These are phyloP conservation scores for Penicillium oxalicum DNA, from an alignment of 2,329 filamentous ascomycete genomes.

Conservation along the genomic window DNA sequence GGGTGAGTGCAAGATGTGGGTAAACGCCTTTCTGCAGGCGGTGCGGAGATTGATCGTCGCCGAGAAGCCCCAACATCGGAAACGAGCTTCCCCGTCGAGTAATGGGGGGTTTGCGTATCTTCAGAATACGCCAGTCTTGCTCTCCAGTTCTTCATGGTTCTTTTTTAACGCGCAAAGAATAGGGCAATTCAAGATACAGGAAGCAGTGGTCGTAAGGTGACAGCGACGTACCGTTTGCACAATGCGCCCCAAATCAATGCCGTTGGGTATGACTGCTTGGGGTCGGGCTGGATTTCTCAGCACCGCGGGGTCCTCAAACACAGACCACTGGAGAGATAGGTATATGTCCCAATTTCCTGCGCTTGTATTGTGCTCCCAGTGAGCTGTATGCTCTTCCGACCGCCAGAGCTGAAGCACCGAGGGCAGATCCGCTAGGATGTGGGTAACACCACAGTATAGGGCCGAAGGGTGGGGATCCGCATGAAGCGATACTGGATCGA, in stretches of 20 bases:
- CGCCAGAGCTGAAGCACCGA: conserved; percentile 19
- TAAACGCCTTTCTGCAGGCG: conserved; percentile 29
- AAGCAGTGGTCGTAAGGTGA: conserved; percentile 11
- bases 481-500: conserved; percentile 22
- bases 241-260: conserved; percentile 33
- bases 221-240: conserved; percentile 32
- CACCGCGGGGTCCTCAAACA: conserved; percentile 20
- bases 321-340: not conserved
- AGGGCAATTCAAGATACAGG: conserved; percentile 1
- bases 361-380: conserved; percentile 6
- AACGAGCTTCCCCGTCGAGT: conserved; percentile 18
- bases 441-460: conserved; percentile 29
- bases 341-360: conserved; percentile 11
- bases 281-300: conserved; percentile 27
- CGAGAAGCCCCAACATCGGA: conserved; percentile 25
- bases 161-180: not conserved
- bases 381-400: conserved; percentile 13
- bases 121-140: conserved; percentile 6
- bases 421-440: conserved; percentile 29
- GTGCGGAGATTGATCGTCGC: conserved; percentile 37
- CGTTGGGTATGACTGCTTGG: conserved; percentile 29
- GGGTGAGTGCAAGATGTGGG: conserved; percentile 19
- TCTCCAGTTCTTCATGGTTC: not conserved
- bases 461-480: conserved; percentile 28
- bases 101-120: conserved; percentile 18